Evolutionary conservation across 202 grass and related monocot species (phyloP).

Genomic region (Miscanthus sacchariflorus): DNA sequence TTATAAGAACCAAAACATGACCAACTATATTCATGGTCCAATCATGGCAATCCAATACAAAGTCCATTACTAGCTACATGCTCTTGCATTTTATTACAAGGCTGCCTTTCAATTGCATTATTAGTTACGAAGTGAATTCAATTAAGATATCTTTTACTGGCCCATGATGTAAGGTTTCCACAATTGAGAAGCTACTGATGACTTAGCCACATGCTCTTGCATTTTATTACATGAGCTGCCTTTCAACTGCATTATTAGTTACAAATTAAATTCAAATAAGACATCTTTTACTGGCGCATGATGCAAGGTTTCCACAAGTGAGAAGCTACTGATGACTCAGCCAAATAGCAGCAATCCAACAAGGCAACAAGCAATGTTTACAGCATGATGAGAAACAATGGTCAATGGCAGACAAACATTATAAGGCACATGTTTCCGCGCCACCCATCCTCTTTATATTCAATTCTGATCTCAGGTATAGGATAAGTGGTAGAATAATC

Average conservation of each 20-base stretch:
- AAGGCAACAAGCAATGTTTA: background rate
- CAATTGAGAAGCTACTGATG: background rate
- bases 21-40: constrained; percentile 6
- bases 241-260: constrained; percentile 1
- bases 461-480: constrained; percentile 19
- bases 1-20: background rate
- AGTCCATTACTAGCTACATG: constrained; percentile 15
- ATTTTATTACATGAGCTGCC: background rate
- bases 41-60: constrained; percentile 23
- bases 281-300: constrained; percentile 15
- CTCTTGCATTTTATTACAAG: background rate
- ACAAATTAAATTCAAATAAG: background rate
- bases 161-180: constrained; percentile 26
- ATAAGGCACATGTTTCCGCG: background rate
- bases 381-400: constrained; percentile 19
- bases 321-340: constrained; percentile 3
- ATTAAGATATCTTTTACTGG: background rate
- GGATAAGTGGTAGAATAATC: constrained; percentile 25
- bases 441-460: background rate
- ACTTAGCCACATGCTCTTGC: constrained; percentile 5
- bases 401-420: constrained; percentile 17
- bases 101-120: background rate
- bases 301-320: background rate
- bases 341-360: background rate
- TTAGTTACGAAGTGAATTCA: background rate